Evolutionary conservation across 192 early-diverging fungal species (phyloP), one percentile per base, ranked within the genome.

Genomic region (Phlyctochytrium bullatum): DNA sequence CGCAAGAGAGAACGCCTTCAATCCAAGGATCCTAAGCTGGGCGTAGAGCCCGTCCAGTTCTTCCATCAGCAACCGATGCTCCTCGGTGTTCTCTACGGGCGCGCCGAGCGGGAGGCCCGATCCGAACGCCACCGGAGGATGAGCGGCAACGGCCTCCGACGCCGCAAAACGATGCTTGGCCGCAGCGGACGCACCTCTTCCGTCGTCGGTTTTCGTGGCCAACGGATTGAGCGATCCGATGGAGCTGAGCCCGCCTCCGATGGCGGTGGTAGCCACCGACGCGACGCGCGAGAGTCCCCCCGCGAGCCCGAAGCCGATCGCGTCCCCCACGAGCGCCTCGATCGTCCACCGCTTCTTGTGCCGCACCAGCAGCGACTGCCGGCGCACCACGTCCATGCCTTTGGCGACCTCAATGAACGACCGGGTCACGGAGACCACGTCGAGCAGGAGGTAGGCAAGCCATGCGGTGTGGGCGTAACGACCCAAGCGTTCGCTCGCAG

Each of bases 11-110:
- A 57, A 25, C 6, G 20, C 54, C 20, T 25, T 14, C 20, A 57
- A 25, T 14, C 54, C 54, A 10, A 57, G 10, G 27, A 57, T 28
- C 25, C 54, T 57, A 10, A 57, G 54, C 54, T 57, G 12, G 20
- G 54, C 54, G 6, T 28, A 28, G 6, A 57, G 54, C 14, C 20
- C 27, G 54, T 57, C 27, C 27, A 57, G 12, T 28, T 57, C 54
- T 24, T 57, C 54, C 54, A 57, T 57, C 27, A 57, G 27, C 54
- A 57, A 20, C 27, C 27, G 16, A 57, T 57, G 54, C 54, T 57
- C 54, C 54, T 57, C 54, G 4, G 54, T 25, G 6, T 25, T 57
- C 27, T 57, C 54, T 50, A n/a, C n/a, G n/a, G n/a, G n/a, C n/a
- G n/a, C n/a, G n/a, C n/a, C n/a, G n/a, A n/a, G n/a, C n/a, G n/a